Evolutionary conservation across 176 grass and related monocot species (phyloP).

Genomic region (Triticum dicoccoides): DNA sequence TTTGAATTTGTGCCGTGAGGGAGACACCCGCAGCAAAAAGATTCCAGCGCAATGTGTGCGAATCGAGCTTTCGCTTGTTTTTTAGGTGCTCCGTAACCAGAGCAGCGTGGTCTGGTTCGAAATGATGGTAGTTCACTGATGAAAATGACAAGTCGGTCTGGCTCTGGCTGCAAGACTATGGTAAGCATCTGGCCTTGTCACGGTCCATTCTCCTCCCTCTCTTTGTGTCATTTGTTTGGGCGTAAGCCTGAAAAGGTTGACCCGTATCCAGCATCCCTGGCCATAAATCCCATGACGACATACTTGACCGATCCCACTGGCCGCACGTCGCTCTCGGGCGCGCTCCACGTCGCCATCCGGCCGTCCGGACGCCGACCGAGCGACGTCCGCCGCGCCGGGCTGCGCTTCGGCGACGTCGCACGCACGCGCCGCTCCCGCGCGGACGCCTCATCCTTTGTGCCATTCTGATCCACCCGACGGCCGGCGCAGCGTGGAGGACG

Average conservation of each 20-base stretch:
- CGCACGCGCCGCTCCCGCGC: neutral
- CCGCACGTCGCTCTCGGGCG: neutral
- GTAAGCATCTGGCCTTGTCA: neutral
- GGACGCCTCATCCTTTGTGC: neutral
- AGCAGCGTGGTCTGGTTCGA: neutral
- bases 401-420: neutral
- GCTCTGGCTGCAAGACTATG: neutral
- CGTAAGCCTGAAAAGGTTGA: conserved; percentile 20
- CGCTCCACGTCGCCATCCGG: neutral
- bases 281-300: neutral
- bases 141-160: neutral
- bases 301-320: neutral
- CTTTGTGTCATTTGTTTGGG: neutral
- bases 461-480: neutral
- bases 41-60: neutral
- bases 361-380: neutral
- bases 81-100: neutral
- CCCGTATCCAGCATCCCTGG: neutral
- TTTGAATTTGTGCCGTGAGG: conserved; percentile 20
- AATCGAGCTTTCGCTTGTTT: neutral
- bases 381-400: neutral
- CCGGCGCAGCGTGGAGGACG: neutral
- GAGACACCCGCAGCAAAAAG: neutral
- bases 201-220: neutral
- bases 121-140: neutral